Evolutionary conservation across 2,329 filamentous ascomycete species (phyloP).

Genomic region (Blumeriella jaapii): DNA sequence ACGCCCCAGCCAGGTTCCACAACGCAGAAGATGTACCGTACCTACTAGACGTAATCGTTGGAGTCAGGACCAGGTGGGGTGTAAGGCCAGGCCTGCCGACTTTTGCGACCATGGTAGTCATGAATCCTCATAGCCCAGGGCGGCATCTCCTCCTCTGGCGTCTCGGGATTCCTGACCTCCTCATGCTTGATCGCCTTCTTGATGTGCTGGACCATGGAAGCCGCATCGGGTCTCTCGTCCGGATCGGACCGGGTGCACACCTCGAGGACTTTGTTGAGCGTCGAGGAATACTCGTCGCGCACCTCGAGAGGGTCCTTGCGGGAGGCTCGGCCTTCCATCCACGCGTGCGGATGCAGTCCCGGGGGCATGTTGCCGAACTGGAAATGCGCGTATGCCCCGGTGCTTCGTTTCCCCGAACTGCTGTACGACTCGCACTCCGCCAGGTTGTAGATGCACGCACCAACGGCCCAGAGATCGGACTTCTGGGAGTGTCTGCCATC

Average conservation of each 20-base stretch:
- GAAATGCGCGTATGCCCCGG: background rate
- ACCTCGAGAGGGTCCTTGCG: conserved; percentile 4
- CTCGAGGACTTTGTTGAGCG: conserved; percentile 9
- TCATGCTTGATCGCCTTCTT: conserved; percentile 2
- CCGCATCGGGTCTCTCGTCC: conserved; percentile 5
- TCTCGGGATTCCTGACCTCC: conserved; percentile 2
- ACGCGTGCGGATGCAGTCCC: background rate
- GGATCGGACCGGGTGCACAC: conserved; percentile 4
- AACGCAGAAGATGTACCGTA: too few species aligned
- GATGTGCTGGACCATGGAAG: conserved; percentile 3
- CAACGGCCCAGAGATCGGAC: conserved; percentile 22
- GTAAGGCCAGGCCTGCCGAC: too few species aligned
- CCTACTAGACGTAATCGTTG: too few species aligned
- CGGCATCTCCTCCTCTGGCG: conserved; percentile 8
- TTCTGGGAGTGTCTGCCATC: conserved; percentile 13
- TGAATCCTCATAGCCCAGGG: conserved; percentile 16
- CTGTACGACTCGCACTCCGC: conserved; percentile 2
- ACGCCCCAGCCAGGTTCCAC: too few species aligned
- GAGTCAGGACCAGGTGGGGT: too few species aligned
- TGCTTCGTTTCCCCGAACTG: background rate
- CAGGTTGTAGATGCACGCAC: conserved; percentile 16
- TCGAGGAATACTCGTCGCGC: conserved; percentile 2
- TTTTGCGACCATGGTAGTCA: conserved; percentile 18
- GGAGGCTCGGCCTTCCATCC: background rate
- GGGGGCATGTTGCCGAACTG: background rate